Percentiles rank a stretch among this genome's conserved stretches.
These are phyloP conservation scores for Phaffomyces thermotolerans DNA, from an alignment of 805 yeast species.

Conservation along the genomic window DNA sequence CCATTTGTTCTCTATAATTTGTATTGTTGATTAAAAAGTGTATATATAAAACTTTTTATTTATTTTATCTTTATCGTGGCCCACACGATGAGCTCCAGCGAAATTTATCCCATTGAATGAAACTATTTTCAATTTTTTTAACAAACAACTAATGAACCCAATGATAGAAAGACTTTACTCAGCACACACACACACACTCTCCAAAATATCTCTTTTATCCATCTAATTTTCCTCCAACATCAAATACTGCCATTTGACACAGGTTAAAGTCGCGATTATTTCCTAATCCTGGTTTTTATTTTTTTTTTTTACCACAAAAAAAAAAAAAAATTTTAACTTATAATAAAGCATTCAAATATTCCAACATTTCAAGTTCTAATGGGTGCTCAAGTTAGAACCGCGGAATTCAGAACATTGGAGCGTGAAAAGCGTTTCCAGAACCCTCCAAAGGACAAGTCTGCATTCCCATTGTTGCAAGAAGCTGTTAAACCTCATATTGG, in stretches of 20 bases:
- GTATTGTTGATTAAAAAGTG: too few relatives aligned
- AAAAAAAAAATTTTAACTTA: slow-evolving; percentile 1
- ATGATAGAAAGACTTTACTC: too few relatives aligned
- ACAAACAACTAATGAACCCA: too few relatives aligned
- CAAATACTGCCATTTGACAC: not conserved
- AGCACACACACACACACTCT: too few relatives aligned
- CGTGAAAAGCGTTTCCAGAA: slow-evolving; percentile 78
- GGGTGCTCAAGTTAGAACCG: slow-evolving; percentile 30
- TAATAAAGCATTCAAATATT: not conserved
- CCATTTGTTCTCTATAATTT: slow-evolving; percentile 58
- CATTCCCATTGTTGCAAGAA: slow-evolving; percentile 73
- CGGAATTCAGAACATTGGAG: slow-evolving; percentile 63
- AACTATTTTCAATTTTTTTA: too few relatives aligned
- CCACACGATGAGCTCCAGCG: slow-evolving; percentile 11
- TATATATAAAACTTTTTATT: not conserved
- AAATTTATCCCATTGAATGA: too few relatives aligned
- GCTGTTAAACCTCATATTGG: slow-evolving; percentile 96
- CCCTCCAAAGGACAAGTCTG: slow-evolving; percentile 84
- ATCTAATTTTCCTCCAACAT: too few relatives aligned
- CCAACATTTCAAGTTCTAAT: too few relatives aligned
- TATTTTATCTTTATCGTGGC: too few relatives aligned
- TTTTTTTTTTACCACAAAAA: not conserved
- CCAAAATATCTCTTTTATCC: too few relatives aligned
- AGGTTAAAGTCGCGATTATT: not conserved
- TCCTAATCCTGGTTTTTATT: not conserved